A percentile compares a stretch with the other conserved stretches of the same genome.
Evolutionary conservation across 2,329 filamentous ascomycete species (phyloP).

Genomic region (Neocatenulostroma microsporum): DNA sequence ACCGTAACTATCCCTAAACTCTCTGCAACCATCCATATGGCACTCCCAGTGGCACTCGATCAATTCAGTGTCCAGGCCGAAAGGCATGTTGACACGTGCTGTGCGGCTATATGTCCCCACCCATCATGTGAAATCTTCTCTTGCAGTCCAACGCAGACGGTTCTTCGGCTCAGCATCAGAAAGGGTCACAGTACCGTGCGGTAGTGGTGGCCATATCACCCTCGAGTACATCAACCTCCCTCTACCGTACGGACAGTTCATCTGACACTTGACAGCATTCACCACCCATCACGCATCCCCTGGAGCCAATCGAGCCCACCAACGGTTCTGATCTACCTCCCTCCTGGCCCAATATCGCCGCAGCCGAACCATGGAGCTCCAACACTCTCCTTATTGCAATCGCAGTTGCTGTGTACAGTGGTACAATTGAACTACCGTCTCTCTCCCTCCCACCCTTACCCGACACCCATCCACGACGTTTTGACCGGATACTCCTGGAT

Average conservation of each 20-base stretch:
- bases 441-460: slow-evolving; percentile 31
- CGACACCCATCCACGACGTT: slow-evolving; percentile 42
- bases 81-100: no score
- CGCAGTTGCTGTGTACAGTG: slow-evolving; percentile 33
- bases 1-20: no score
- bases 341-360: slow-evolving; percentile 33
- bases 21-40: no score
- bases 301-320: slow-evolving; percentile 20
- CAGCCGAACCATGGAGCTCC: slow-evolving; percentile 24
- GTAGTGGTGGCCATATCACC: slow-evolving; percentile 5
- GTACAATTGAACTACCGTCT: slow-evolving; percentile 42
- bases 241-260: neutral
- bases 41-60: no score
- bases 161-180: no score
- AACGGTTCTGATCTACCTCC: slow-evolving; percentile 34
- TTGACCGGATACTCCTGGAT: slow-evolving; percentile 43
- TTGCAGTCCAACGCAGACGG: no score
- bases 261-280: slow-evolving; percentile 11
- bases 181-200: slow-evolving; percentile 3
- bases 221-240: slow-evolving; percentile 5
- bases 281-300: slow-evolving; percentile 14
- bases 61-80: no score
- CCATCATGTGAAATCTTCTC: no score
- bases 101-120: no score
- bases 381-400: slow-evolving; percentile 29